phyloP scores from a whole-genome alignment of 2,329 filamentous ascomycete species.

The Lithohypha guttulata region DNA sequence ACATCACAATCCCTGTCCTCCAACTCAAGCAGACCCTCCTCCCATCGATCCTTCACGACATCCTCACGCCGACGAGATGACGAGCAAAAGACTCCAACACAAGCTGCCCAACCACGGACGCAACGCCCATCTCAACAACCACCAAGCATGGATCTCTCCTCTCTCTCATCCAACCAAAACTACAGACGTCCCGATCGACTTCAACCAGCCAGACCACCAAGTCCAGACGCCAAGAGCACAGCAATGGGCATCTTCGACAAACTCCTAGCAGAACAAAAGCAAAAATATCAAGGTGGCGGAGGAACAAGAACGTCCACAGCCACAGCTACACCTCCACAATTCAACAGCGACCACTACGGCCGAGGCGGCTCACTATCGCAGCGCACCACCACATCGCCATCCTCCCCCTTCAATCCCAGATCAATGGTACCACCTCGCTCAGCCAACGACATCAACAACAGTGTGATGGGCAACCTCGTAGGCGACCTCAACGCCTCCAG shows the following conservation, averaged over 20 bases:
- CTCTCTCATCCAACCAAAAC: conserved; percentile 4
- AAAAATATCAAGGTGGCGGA: no score
- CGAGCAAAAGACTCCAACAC: no score
- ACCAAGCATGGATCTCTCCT: conserved; percentile 4
- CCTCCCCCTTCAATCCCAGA: no score
- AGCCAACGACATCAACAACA: no score
- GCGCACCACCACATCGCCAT: not conserved
- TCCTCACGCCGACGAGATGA: not conserved
- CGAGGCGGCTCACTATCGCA: not conserved
- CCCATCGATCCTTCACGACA: not conserved
- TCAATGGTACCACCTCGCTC: no score
- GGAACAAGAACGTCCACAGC: not conserved
- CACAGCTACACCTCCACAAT: not conserved
- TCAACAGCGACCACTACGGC: conserved; percentile 8
- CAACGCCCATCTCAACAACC: not conserved
- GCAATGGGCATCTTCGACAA: not conserved
- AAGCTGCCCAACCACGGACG: not conserved
- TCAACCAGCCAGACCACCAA: not conserved
- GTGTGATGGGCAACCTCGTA: not conserved
- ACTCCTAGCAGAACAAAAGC: not conserved
- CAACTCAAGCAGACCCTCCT: not conserved
- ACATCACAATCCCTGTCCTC: no score
- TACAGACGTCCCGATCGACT: not conserved
- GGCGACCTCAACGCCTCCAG: not conserved
- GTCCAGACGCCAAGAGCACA: not conserved